These are phyloP conservation scores for Candida ovalis DNA, from an alignment of 805 yeast species.

Conservation along the genomic window DNA sequence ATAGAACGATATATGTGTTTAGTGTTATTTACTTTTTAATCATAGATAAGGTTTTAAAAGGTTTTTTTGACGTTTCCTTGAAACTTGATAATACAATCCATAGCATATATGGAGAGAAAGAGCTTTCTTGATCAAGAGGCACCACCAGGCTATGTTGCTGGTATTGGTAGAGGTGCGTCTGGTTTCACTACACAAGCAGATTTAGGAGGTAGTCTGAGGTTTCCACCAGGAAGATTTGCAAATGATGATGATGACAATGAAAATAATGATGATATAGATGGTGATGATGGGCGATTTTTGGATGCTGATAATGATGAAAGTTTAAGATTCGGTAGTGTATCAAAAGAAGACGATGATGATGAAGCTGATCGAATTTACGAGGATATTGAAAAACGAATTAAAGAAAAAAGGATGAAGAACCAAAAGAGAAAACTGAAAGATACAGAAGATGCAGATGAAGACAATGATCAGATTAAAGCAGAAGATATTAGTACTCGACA, in stretches of 20 bases:
- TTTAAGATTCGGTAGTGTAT: conserved; percentile 1
- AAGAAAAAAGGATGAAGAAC: conserved; percentile 22
- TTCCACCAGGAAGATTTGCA: conserved; percentile 24
- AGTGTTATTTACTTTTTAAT: background rate
- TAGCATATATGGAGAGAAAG: conserved; percentile 43
- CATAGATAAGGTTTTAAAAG: background rate
- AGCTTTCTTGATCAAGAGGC: conserved; percentile 79
- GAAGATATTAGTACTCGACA: conserved; percentile 20
- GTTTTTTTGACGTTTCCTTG: too few species aligned
- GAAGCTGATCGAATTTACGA: conserved; percentile 76
- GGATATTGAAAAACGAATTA: conserved; percentile 57
- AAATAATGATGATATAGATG: conserved; percentile 29
- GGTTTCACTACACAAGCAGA: conserved; percentile 89
- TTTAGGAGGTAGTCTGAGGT: conserved; percentile 46
- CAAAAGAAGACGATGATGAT: conserved; percentile 56
- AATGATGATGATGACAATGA: conserved; percentile 28
- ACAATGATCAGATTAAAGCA: conserved; percentile 10
- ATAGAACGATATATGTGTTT: too few species aligned
- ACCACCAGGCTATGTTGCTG: conserved; percentile 88
- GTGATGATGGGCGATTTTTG: conserved; percentile 23
- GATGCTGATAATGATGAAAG: conserved; percentile 24
- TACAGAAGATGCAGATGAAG: conserved; percentile 3
- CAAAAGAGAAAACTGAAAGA: conserved; percentile 22
- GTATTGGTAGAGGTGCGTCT: conserved; percentile 91
- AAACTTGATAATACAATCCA: background rate